These are phyloP conservation scores for Hericium erinaceus DNA, from an alignment of 768 basidiomycete genomes.

Conservation along the genomic window DNA sequence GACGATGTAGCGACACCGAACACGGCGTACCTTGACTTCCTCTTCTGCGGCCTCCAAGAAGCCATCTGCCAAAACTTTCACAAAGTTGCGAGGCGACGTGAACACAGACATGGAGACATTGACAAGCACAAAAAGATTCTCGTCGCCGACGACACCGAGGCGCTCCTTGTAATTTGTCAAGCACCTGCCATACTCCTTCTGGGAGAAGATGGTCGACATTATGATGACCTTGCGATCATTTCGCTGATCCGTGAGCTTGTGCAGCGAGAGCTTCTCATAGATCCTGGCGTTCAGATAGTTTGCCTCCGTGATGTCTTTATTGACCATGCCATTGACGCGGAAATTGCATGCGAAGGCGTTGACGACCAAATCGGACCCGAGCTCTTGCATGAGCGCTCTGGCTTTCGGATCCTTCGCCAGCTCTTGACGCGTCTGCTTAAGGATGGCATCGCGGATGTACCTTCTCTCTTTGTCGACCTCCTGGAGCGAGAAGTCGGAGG, in stretches of 20 bases:
- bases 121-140: constrained; percentile 27
- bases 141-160: constrained; percentile 21
- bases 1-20: neutral
- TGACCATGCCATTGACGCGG: constrained; percentile 23
- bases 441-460: constrained; percentile 10
- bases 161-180: constrained; percentile 28
- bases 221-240: constrained; percentile 16
- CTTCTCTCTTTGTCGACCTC: constrained; percentile 19
- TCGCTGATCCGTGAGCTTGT: constrained; percentile 18
- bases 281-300: constrained; percentile 32
- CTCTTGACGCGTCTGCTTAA: constrained; percentile 5
- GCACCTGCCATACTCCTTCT: constrained; percentile 26
- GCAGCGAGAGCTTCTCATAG: constrained; percentile 28
- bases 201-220: constrained; percentile 24
- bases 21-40: constrained; percentile 23
- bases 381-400: constrained; percentile 5
- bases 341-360: constrained; percentile 38
- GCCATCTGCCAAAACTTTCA: constrained; percentile 21
- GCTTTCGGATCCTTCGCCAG: constrained; percentile 9
- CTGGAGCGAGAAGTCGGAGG: constrained; percentile 3
- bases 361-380: constrained; percentile 30
- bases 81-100: constrained; percentile 16
- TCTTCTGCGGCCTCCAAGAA: constrained; percentile 26
- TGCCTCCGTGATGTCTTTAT: constrained; percentile 31
- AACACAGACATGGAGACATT: constrained; percentile 37